Base-by-base conservation (phyloP, 2,329 filamentous ascomycete genomes). In the Tolypocladium paradoxum region DNA sequence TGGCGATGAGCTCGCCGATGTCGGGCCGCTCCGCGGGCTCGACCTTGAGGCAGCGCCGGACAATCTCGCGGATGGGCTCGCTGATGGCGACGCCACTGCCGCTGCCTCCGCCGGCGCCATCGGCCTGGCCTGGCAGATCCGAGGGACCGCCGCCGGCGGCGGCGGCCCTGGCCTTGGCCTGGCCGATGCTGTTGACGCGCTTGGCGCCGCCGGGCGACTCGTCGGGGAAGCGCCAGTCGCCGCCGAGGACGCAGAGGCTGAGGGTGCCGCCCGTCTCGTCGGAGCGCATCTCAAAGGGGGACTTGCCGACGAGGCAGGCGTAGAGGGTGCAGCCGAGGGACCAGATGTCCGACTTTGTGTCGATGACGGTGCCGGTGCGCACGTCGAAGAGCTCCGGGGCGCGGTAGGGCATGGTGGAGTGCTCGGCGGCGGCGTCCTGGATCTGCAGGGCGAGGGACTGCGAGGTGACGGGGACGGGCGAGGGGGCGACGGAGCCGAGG, bases 261-360 rank as follows among this genome's bases (percentile, higher is more conserved):
- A 99, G 74, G 59, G 87, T 93, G 46, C 93, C 93, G 58, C 93
- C 93, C 0, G 93, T 97, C 74, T 99, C 92, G 68, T 99, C 93
- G 59, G 86, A 92, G 56, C 93, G 85, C 67, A 91, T 88, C 75
- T 99, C 93, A 63, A 99, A 99, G 2, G 93, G 93, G 16, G 88
- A 95, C 71, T 99, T 97, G 59, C 93, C 93, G 31, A 97, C 90
- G 11, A 99, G 79, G 65, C 93, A 97, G 37, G 93, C 93, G 71
- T 95, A 99, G 46, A 99, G 77, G n/a, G 93, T 97, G 75, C 93
- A 97, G 50, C 93, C 93, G 24, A 99, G 74, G 18, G 89, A 95
- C 93, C 93, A 99, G 59, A 99, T 95, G 69, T 99, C 93, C 40
- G 96, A 90, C 68, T 96, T 96, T 14, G 91, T 95, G 70, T 97